A percentile compares a stretch with the other conserved stretches of the same genome.
Conservation (phyloP, 805 yeast genomes). For the Barnettozyma sp. region DNA sequence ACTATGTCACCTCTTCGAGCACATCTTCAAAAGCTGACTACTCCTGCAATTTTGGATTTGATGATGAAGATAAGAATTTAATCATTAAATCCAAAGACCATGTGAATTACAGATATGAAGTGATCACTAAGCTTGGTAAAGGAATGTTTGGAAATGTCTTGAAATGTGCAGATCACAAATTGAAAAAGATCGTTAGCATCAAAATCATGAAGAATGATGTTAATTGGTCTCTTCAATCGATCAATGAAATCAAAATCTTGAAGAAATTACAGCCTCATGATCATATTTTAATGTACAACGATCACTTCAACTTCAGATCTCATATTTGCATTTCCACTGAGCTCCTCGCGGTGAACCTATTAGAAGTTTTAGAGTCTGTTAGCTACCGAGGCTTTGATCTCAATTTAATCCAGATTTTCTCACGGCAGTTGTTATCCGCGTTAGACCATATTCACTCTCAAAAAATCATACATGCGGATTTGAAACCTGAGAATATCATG, state of each 20-base stretch:
- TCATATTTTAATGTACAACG: constrained; percentile 41
- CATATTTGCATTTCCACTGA: constrained; percentile 82
- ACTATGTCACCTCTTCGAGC: constrained; percentile 38
- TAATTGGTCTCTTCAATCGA: constrained; percentile 70
- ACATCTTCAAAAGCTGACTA: constrained; percentile 7
- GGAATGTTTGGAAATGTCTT: constrained; percentile 84
- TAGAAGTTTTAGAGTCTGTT: constrained; percentile 47
- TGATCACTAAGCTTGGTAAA: constrained; percentile 52
- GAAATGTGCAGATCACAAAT: constrained; percentile 60
- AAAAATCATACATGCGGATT: constrained; percentile 71
- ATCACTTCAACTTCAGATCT: constrained; percentile 72
- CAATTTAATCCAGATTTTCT: constrained; percentile 36
- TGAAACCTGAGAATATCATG: constrained; percentile 83
- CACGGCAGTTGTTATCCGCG: constrained; percentile 52
- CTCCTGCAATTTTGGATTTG: constrained; percentile 47
- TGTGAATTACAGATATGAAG: constrained; percentile 66
- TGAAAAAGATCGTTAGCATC: constrained; percentile 53
- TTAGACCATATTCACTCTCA: constrained; percentile 50
- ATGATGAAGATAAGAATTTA: constrained; percentile 62
- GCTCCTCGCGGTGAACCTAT: constrained; percentile 57
- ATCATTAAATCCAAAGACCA: constrained; percentile 55
- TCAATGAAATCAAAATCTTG: constrained; percentile 65
- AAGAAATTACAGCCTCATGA: constrained; percentile 33
- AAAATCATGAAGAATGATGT: constrained; percentile 70
- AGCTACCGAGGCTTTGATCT: constrained; percentile 44